Conservation (phyloP, 805 yeast species). For the Metschnikowia santaceciliae region DNA sequence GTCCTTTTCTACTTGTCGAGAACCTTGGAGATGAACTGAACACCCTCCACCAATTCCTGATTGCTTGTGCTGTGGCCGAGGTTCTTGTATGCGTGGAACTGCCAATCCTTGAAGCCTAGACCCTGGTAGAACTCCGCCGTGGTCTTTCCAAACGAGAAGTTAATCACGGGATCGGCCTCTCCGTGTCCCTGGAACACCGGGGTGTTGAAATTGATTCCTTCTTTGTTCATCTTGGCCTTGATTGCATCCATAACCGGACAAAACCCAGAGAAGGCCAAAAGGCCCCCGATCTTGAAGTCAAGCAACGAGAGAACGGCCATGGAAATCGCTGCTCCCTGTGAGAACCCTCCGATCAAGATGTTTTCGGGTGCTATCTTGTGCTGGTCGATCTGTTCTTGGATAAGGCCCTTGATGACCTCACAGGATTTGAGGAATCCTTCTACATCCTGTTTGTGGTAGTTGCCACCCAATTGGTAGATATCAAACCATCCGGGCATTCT, state of each 20-base stretch:
- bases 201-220: slow-evolving; percentile 48
- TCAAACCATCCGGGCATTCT: slow-evolving; percentile 88
- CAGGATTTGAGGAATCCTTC: slow-evolving; percentile 52
- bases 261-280: slow-evolving; percentile 76
- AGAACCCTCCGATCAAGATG: slow-evolving; percentile 90
- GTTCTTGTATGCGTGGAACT: slow-evolving; percentile 55
- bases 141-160: slow-evolving; percentile 33
- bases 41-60: slow-evolving; percentile 59
- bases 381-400: slow-evolving; percentile 49
- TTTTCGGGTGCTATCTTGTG: slow-evolving; percentile 55
- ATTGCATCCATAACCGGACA: slow-evolving; percentile 34
- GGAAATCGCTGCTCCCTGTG: slow-evolving; percentile 88
- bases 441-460: slow-evolving; percentile 45
- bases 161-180: slow-evolving; percentile 64
- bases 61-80: slow-evolving; percentile 66
- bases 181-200: slow-evolving; percentile 93
- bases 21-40: slow-evolving; percentile 28
- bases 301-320: slow-evolving; percentile 54
- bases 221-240: slow-evolving; percentile 18
- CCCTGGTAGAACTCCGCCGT: slow-evolving; percentile 44
- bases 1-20: slow-evolving; percentile 8
- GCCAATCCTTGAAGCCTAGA: slow-evolving; percentile 39
- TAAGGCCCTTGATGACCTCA: slow-evolving; percentile 40
- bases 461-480: slow-evolving; percentile 52
- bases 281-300: slow-evolving; percentile 70